Percentiles rank a stretch among this genome's conserved stretches.
These are phyloP conservation scores for Leccinellum albellum DNA, from an alignment of 768 basidiomycete genomes.

Conservation along the genomic window DNA sequence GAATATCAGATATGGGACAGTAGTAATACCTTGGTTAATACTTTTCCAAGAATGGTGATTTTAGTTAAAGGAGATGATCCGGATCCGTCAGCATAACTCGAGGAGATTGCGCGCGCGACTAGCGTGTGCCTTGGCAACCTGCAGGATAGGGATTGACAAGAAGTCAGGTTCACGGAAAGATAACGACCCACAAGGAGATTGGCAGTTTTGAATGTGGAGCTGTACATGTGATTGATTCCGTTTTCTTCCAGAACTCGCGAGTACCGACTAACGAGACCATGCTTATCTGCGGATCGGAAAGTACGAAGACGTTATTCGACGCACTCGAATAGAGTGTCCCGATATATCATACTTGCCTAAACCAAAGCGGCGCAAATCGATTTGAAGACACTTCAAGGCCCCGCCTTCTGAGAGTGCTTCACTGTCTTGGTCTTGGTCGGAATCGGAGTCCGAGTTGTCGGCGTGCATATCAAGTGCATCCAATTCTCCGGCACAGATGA, in stretches of 20 bases:
- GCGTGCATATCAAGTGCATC: conserved; percentile 49
- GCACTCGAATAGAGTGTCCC: not conserved
- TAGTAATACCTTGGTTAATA: not conserved
- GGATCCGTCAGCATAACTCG: conserved; percentile 46
- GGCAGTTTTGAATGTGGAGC: conserved; percentile 79
- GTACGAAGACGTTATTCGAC: conserved; percentile 3
- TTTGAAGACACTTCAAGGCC: conserved; percentile 64
- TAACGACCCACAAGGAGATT: conserved; percentile 59
- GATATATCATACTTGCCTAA: conserved; percentile 43
- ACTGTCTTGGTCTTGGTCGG: conserved; percentile 38
- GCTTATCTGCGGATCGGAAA: conserved; percentile 49
- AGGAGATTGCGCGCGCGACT: conserved; percentile 55
- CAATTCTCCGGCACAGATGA: conserved; percentile 68
- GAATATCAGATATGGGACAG: not conserved
- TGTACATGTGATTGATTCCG: conserved; percentile 80
- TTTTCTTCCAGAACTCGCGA: conserved; percentile 69
- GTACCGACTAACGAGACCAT: conserved; percentile 74
- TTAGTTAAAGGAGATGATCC: not conserved
- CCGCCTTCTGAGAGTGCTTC: conserved; percentile 33
- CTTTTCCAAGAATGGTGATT: conserved; percentile 1
- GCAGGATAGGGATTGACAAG: conserved; percentile 1
- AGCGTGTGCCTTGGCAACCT: conserved; percentile 60
- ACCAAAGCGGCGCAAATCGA: conserved; percentile 70
- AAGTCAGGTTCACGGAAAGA: not conserved
- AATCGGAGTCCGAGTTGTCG: conserved; percentile 30